These are phyloP conservation scores for Alternaria gaisen DNA, from an alignment of 2,329 filamentous ascomycete species.

Conservation along the genomic window DNA sequence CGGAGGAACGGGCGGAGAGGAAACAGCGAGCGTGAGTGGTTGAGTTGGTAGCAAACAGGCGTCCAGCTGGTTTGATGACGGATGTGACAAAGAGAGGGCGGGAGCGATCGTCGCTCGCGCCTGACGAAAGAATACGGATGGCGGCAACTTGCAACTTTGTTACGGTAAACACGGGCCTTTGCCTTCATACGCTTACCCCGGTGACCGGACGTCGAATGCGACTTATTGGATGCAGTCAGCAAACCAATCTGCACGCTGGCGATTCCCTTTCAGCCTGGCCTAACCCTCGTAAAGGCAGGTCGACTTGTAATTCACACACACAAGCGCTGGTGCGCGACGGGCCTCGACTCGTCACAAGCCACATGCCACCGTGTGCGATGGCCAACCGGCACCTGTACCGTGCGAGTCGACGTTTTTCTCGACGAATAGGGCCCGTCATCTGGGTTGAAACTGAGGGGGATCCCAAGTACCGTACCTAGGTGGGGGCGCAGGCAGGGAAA, in stretches of 20 bases:
- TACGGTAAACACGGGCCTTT: not conserved
- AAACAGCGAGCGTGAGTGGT: constrained; percentile 8
- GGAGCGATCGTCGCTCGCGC: constrained; percentile 14
- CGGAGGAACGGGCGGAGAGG: not conserved
- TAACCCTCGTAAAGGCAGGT: constrained; percentile 9
- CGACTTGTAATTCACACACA: constrained; percentile 2
- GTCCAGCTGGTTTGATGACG: constrained; percentile 5
- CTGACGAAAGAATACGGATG: constrained; percentile 6
- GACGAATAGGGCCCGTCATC: not conserved
- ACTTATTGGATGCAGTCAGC: constrained; percentile 14
- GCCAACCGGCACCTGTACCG: not conserved
- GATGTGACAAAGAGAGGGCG: constrained; percentile 16
- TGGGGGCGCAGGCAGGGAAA: not conserved
- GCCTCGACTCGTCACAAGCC: not conserved
- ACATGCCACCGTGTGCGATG: not conserved
- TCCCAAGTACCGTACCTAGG: not conserved
- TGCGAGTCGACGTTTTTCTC: not conserved
- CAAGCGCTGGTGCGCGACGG: not conserved
- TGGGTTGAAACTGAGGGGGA: not conserved
- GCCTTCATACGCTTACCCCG: constrained; percentile 2
- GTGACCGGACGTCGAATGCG: not conserved
- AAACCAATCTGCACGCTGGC: constrained; percentile 6
- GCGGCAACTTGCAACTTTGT: constrained; percentile 1
- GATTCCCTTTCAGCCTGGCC: not conserved
- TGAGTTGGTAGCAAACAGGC: constrained; percentile 1